Evolutionary conservation across 2,329 filamentous ascomycete genomes (phyloP), one percentile per base, ranked within the genome.

Genomic region (Colletotrichum tofieldiae): DNA sequence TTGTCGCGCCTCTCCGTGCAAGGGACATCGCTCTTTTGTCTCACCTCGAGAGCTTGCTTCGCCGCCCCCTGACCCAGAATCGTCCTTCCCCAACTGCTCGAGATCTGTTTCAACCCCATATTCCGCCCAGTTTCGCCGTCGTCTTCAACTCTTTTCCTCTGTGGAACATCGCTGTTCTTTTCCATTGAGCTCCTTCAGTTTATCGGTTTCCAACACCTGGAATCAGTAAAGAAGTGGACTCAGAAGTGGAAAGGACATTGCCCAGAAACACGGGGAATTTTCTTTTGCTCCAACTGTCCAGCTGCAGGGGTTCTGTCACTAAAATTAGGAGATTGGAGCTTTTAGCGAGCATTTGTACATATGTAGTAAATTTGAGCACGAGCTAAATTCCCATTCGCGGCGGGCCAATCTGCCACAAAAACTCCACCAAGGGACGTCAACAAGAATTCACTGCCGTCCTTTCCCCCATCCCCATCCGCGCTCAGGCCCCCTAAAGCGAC

Each of bases 311-410:
- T 58, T 49, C 26, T 16, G 45, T 69, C 69, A 52, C 69, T 69
- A 61, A 69, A 60, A 72, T 72, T 65, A 69, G 69, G 59, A 69
- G 47, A 43, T 52, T 58, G 37, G 68, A 68, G 55, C 52, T 52
- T 39, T n/a, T 49, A 37, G 59, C 47, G 32, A 58, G 35, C 56
- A 52, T 47, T 61, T 54, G 29, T 32, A 6, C 6, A 32, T 26
- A 26, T 26, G 23, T 26, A 26, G 23, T 26, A 23, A 52, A 20
- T 54, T 61, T 35, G 58, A 61, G 39, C 51, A 45, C 68, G 45
- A 59, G 65, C 51, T 29, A 26, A 56, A 37, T 23, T 61, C n/a
- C 67, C 63, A 23, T 52, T 61, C 55, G 14, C 16, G 49, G 63
- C 41, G 29, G 49, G 58, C 58, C 45, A 64, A 54, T 56, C 65